phyloP scores from a whole-genome alignment of 345 rosid genomes.

The Diplotaxis tenuifolia region DNA sequence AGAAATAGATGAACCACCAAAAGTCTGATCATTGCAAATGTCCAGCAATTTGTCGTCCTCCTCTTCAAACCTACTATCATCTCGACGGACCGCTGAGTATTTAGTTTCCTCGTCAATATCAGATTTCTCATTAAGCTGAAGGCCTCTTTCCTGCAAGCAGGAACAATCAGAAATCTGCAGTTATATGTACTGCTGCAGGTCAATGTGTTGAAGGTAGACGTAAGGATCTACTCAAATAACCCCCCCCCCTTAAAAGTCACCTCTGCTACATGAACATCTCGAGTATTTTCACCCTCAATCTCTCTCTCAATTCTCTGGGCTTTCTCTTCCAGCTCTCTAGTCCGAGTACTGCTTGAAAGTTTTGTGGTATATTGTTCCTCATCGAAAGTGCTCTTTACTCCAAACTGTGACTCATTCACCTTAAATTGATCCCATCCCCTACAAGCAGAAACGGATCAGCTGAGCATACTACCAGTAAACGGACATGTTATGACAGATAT shows the following conservation, averaged over 20 bases:
- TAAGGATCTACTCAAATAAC: neutral
- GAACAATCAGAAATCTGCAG: constrained; percentile 5
- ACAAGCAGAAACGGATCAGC: constrained; percentile 15
- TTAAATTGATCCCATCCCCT: constrained; percentile 93
- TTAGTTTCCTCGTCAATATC: constrained; percentile 71
- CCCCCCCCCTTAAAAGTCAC: no score
- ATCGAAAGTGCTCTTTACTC: constrained; percentile 79
- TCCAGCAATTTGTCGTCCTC: constrained; percentile 61
- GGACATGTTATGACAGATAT: no score
- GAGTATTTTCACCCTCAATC: constrained; percentile 84
- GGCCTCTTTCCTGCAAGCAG: constrained; percentile 77
- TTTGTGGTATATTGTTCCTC: constrained; percentile 89
- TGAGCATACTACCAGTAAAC: constrained; percentile 21
- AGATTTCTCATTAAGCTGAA: constrained; percentile 49
- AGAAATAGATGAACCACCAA: constrained; percentile 53
- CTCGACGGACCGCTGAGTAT: constrained; percentile 76
- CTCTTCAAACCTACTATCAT: constrained; percentile 77
- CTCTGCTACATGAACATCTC: constrained; percentile 92
- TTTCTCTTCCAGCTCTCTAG: constrained; percentile 63
- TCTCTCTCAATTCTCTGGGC: constrained; percentile 86
- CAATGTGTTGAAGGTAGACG: neutral
- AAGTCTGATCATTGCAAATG: constrained; percentile 53
- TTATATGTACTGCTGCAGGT: neutral
- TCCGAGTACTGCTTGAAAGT: constrained; percentile 65
- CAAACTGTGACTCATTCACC: constrained; percentile 67